phyloP scores from a whole-genome alignment of 1,284 basidiomycete species.

The Apiotrichum gamsii region DNA sequence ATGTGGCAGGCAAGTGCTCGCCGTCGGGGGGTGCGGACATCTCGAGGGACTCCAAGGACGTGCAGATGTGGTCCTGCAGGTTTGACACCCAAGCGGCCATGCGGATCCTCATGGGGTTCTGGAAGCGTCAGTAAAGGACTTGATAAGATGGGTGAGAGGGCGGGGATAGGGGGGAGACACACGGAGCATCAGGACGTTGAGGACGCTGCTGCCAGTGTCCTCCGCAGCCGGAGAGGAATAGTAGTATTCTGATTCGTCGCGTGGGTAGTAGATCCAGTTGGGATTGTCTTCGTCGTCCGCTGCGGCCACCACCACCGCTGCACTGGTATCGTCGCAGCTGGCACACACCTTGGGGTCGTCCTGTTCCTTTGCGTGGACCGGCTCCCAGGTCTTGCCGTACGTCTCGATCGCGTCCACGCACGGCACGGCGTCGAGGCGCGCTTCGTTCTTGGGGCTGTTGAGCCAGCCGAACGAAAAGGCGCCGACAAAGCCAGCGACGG shows the following conservation, averaged over 20 bases:
- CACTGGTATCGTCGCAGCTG: too few species aligned
- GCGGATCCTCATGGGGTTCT: constrained; percentile 65
- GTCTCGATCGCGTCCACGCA: constrained; percentile 28
- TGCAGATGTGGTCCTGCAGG: constrained; percentile 78
- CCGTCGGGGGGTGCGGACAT: constrained; percentile 49
- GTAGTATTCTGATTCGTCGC: too few species aligned
- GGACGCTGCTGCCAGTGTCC: background rate
- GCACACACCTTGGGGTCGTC: constrained; percentile 44
- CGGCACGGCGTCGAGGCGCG: constrained; percentile 29
- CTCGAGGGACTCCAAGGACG: constrained; percentile 72
- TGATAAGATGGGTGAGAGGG: background rate
- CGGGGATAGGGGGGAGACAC: constrained; percentile 2
- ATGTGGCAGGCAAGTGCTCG: constrained; percentile 49
- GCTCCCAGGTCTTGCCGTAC: constrained; percentile 32
- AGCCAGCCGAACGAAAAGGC: constrained; percentile 9
- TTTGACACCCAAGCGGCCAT: constrained; percentile 72
- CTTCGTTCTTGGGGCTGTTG: background rate
- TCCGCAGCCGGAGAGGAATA: too few species aligned
- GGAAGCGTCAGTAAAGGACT: constrained; percentile 5
- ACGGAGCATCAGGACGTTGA: constrained; percentile 11
- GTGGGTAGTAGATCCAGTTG: too few species aligned
- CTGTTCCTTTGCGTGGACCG: constrained; percentile 36
- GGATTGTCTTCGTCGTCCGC: too few species aligned
- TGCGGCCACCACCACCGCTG: too few species aligned
- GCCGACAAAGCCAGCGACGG: constrained; percentile 8